These are phyloP conservation scores for Tetracladium marchalianum DNA, from an alignment of 495 filamentous ascomycete genomes.

Conservation along the genomic window DNA sequence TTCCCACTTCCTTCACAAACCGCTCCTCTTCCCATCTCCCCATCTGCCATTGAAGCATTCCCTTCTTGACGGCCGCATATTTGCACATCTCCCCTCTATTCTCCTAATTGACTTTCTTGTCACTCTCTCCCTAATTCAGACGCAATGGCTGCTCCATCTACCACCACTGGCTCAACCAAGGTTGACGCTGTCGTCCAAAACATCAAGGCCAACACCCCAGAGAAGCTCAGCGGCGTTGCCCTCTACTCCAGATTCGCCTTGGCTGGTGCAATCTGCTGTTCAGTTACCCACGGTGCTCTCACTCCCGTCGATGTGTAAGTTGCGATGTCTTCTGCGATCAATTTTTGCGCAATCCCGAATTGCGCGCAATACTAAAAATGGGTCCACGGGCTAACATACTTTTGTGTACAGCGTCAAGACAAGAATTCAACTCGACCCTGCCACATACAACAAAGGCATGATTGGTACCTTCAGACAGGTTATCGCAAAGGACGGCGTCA, in stretches of 20 bases:
- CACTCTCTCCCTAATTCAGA: constrained; percentile 5
- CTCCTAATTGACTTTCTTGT: constrained; percentile 12
- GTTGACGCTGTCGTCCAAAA: constrained; percentile 27
- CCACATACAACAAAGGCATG: constrained; percentile 81
- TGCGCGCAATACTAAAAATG: constrained; percentile 7
- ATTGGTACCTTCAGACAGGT: constrained; percentile 82
- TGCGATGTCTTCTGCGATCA: background rate
- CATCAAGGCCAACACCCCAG: constrained; percentile 29
- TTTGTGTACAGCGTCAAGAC: constrained; percentile 70
- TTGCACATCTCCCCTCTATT: constrained; percentile 10
- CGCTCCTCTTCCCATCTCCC: no score
- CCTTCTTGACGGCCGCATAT: background rate
- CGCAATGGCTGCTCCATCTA: constrained; percentile 34
- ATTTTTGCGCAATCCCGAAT: background rate
- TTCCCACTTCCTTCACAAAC: no score
- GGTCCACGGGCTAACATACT: constrained; percentile 1
- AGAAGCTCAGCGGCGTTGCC: constrained; percentile 21
- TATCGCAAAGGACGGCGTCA: constrained; percentile 73
- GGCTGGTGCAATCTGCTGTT: constrained; percentile 76
- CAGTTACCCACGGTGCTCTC: constrained; percentile 71
- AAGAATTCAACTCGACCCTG: constrained; percentile 85
- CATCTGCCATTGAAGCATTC: no score
- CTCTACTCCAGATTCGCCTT: constrained; percentile 58
- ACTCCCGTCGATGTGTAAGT: constrained; percentile 87
- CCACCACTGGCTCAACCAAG: constrained; percentile 30